phyloP scores from a whole-genome alignment of 495 filamentous ascomycete genomes.

The Astrocystis sublimbata region DNA sequence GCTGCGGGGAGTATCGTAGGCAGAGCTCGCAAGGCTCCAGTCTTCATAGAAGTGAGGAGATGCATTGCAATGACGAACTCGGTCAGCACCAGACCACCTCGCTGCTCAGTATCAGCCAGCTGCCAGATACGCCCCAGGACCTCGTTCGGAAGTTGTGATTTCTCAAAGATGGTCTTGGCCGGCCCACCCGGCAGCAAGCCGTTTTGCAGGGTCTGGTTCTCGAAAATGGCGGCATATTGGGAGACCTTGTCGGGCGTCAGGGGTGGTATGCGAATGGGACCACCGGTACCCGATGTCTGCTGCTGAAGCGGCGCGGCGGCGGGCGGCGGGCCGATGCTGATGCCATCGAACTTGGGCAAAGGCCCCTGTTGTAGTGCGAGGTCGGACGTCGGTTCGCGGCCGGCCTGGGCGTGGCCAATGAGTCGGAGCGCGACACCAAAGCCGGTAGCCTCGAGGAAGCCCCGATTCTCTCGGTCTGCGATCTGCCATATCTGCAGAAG shows the following conservation, averaged over 20 bases:
- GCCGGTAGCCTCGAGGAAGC: constrained; percentile 84
- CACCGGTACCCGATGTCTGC: constrained; percentile 63
- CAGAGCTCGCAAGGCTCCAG: constrained; percentile 72
- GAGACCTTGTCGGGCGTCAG: constrained; percentile 84
- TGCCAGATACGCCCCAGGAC: constrained; percentile 92
- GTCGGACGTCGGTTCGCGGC: constrained; percentile 75
- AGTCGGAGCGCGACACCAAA: constrained; percentile 89
- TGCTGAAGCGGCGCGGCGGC: constrained; percentile 57
- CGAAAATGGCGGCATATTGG: constrained; percentile 84
- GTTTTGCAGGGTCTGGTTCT: constrained; percentile 76
- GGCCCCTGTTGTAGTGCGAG: constrained; percentile 72
- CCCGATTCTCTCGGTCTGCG: constrained; percentile 93
- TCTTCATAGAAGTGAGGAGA: constrained; percentile 86
- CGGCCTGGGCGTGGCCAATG: constrained; percentile 93
- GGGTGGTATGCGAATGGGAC: constrained; percentile 84
- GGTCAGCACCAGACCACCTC: constrained; percentile 81
- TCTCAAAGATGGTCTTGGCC: constrained; percentile 93
- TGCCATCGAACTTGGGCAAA: constrained; percentile 87
- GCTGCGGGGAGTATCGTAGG: constrained; percentile 81
- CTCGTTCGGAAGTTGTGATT: constrained; percentile 86
- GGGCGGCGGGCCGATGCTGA: constrained; percentile 48
- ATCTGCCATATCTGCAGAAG: constrained; percentile 91
- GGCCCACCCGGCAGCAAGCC: constrained; percentile 85
- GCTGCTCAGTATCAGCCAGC: constrained; percentile 87
- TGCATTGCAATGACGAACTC: constrained; percentile 99